Base-by-base conservation (phyloP, 139 green algal species). In the Desmodesmus armatus region DNA sequence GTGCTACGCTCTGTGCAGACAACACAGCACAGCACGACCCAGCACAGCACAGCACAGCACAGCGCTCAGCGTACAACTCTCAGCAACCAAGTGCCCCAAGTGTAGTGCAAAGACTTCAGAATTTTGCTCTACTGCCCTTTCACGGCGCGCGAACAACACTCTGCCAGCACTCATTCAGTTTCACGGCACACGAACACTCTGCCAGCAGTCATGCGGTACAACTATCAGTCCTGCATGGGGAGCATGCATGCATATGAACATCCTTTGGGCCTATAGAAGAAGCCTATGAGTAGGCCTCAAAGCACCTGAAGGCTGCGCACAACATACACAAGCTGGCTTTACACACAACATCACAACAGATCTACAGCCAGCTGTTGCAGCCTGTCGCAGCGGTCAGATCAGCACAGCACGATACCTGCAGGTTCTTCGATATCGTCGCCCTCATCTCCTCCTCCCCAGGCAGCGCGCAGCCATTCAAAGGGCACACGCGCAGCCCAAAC, bases 401-500 rank as follows among this genome's bases (percentile, higher is more conserved):
- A 49, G 5, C 69, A 33, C 51, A 82, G 49, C 27, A 33, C 51
- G 27, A 33, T 27, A 11, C 23, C 74, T 27, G 49, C 55, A 60
- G 55, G 37, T 19, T 82, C 27, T 25, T 53, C 53, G n/a, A n/a
- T 41, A 82, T 82, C 0, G 76, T 55, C 41, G 53, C 53, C 31
- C 76, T 43, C 15, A 82, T 53, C 76, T 82, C 27, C 53, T 72
- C 27, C 76, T 82, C 55, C 5, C 72, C n/a, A 19, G 53, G 17
- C 37, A 33, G 41, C 55, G 72, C 5, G 1, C 27, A 82, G 37
- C 76, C 76, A 44, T 82, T 82, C 23, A 82, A 37, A 7, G 31
- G 31, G 5, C 51, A 37, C n/a, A 82, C 55, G 0, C 55, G 35
- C 76, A 82, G 29, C 11, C 76, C 76, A 72, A 82, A 82, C 37